Base-by-base conservation (phyloP, 2,329 filamentous ascomycete species). In the Apiospora hydei region DNA sequence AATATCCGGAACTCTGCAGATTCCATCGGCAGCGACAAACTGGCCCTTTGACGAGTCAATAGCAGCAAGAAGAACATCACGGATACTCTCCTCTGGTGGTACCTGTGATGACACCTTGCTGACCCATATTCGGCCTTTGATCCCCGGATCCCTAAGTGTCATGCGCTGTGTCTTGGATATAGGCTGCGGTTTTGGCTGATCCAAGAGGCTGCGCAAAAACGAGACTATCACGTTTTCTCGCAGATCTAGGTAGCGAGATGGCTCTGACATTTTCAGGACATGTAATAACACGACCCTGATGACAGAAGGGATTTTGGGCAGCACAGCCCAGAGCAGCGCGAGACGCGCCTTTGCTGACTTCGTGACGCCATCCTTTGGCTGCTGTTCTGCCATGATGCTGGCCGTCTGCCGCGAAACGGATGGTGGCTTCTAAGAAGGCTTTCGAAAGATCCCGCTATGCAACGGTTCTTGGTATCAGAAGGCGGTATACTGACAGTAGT, bases 101-200 rank as follows among this genome's bases (percentile, higher is more conserved):
- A 84, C 83, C 0, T 90, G 88, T 21, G 94, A 84, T 0, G 87
- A 88, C 57, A 93, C 91, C 71, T 90, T 92, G 77, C 91, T 92
- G 34, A 97, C 87, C 95, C 95, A 98, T 75, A 96, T 90, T 64
- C 88, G 89, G 4, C 94, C 94, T 79, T 94, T 95, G 78, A 97
- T 75, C n/a, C 80, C 79, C 1, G 78, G 77, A 41, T 81, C 80
- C 34, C 71, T 71, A 4, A 78, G 72, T 13, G 80, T 78, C 74
- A 80, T 75, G 47, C 77, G 77, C 81, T 98, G 96, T 8, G 88
- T 83, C 73, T 90, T 87, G 0, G 87, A 84, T 34, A 97, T 82
- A 38, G 89, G 85, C 14, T 77, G 79, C 0, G 86, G 85, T 21
- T 82, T 83, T 1, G 82, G 81, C 3, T 84, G 82, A 18, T 81